Percentiles rank a stretch among this genome's conserved stretches.
These are phyloP conservation scores for Fagopyrum homotropicum DNA, from an alignment of 148 eudicot species.

Conservation along the genomic window DNA sequence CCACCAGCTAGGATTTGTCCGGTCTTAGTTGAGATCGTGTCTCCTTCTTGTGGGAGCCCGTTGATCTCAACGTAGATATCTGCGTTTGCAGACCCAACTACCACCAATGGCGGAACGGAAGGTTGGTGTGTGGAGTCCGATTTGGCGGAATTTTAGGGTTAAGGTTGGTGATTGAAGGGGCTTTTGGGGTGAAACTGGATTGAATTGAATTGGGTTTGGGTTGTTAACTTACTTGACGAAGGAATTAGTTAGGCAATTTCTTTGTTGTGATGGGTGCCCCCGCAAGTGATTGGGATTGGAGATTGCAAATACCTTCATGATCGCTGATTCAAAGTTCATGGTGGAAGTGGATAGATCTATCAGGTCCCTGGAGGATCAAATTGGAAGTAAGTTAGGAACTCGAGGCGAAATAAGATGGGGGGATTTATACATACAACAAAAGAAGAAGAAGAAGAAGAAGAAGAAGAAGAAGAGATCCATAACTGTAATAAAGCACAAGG, in stretches of 20 bases:
- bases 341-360: no score
- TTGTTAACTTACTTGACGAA: conserved; percentile 9
- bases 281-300: conserved; percentile 30
- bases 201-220: conserved; percentile 23
- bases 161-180: conserved; percentile 21
- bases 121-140: conserved; percentile 13
- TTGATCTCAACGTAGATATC: conserved; percentile 86
- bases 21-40: conserved; percentile 70
- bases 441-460: no score
- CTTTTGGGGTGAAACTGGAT: conserved; percentile 18
- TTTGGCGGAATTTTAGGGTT: conserved; percentile 32
- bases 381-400: no score
- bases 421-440: no score
- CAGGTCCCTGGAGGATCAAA: no score
- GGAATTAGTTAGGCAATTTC: conserved; percentile 11
- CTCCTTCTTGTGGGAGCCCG: conserved; percentile 67
- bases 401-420: no score
- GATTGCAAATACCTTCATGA: conserved; percentile 28
- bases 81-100: conserved; percentile 94
- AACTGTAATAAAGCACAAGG: no score
- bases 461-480: no score
- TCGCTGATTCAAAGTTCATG: background rate
- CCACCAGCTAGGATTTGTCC: conserved; percentile 91
- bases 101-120: conserved; percentile 55
- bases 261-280: conserved; percentile 14